Evolutionary conservation across 805 yeast species (phyloP), one percentile per base, ranked within the genome.

Genomic region (Wilhelminamyces savonicus): DNA sequence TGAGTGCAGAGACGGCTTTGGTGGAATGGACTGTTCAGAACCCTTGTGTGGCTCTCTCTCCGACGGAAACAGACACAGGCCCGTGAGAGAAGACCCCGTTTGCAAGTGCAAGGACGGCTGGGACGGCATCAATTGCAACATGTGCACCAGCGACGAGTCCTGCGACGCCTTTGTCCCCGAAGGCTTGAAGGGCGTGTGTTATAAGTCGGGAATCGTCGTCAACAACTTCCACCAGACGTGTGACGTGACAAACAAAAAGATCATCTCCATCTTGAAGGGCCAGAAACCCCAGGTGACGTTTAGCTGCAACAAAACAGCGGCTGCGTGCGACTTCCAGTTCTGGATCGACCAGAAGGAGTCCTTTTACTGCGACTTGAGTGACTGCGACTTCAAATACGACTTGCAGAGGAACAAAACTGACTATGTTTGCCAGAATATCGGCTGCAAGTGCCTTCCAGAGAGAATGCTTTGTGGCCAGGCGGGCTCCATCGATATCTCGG

Each of bases 401-500:
- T 53, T 79, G 36, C 44, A 50, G 5, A 48, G 69, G 5, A 87
- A 88, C 50, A 52, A 76, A 8, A 82, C 96, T 0, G 77, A 74
- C 41, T 90, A 87, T 50, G 70, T 69, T 18, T 92, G 98, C 59
- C 76, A 78, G 16, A 66, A 71, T 9, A 85, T 84, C 18, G 61
- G 76, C n/a, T 92, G 98, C 56, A 71, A 82, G 43, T 92, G 98
- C 62, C 66, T 90, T 20, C 95, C 97, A 2, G 97, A 76, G 15
- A 73, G 86, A 43, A 86, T 85, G 87, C 66, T 92, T 5, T 92
- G 98, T 64, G 98, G 98, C 21, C 82, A 86, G 46, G 71, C 76
- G 7, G 97, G 97, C 1, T 86, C 96, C 2, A 87, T 92, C 42
- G 97, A 92, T 56, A 84, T 92, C 18, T 80, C 94, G 1, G 97